A percentile compares a stretch with the other conserved stretches of the same genome.
Evolutionary conservation across 2,329 filamentous ascomycete genomes (phyloP).

Genomic region (Aspergillus sp.): DNA sequence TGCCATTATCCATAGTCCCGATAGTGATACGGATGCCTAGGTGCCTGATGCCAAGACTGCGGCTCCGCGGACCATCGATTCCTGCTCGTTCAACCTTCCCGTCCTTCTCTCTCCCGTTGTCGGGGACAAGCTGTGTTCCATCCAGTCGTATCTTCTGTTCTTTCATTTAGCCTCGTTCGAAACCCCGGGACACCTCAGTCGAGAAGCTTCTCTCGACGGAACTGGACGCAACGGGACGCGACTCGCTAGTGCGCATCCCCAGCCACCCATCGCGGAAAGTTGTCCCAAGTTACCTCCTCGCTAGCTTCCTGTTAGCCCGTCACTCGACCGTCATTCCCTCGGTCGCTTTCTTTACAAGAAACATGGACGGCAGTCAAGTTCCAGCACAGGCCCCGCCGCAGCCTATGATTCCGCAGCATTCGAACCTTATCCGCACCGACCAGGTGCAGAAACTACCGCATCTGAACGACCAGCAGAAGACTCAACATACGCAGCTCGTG

Average conservation of each 20-base stretch:
- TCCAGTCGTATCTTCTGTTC: neutral
- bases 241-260: neutral
- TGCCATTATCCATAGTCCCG: too few species aligned
- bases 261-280: neutral
- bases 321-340: neutral
- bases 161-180: neutral
- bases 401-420: conserved; percentile 39
- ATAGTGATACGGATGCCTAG: neutral
- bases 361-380: conserved; percentile 36
- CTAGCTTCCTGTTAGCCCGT: neutral
- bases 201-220: neutral
- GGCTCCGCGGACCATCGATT: conserved; percentile 5
- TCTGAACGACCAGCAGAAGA: conserved; percentile 55
- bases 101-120: neutral
- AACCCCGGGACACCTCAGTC: neutral
- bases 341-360: neutral
- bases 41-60: conserved; percentile 16
- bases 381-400: conserved; percentile 28
- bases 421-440: conserved; percentile 51
- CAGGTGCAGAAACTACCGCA: conserved; percentile 54
- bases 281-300: neutral
- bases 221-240: neutral
- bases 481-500: conserved; percentile 55
- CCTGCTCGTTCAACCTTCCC: neutral
- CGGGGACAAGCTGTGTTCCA: neutral